Evolutionary conservation across 257 asterid species (phyloP).

Genomic region (Solanum pinnatisectum): DNA sequence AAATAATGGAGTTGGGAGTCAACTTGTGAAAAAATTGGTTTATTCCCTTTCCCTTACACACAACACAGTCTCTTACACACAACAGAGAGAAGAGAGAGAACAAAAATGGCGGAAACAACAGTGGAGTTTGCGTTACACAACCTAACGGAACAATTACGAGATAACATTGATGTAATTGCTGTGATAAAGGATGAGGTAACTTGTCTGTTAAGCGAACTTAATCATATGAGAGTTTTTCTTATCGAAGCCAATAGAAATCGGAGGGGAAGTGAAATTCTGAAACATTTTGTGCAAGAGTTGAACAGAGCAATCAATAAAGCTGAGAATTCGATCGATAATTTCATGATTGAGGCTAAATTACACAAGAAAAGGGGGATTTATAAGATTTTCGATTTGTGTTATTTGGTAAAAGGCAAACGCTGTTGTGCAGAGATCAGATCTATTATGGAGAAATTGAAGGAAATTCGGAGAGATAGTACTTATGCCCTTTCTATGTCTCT

Average conservation of each 20-base stretch:
- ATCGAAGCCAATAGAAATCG: neutral
- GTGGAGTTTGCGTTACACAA: neutral
- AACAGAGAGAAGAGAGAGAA: neutral
- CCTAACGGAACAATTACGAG: conserved; percentile 9
- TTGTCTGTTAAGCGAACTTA: neutral
- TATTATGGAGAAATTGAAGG: neutral
- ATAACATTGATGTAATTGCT: neutral
- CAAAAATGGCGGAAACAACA: neutral
- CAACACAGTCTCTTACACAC: too few relatives aligned
- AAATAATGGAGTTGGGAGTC: neutral
- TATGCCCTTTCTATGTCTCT: neutral
- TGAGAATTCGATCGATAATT: conserved; percentile 13
- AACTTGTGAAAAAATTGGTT: neutral
- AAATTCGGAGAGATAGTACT: neutral
- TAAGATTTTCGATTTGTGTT: neutral
- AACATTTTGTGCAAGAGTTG: neutral
- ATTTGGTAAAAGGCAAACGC: neutral
- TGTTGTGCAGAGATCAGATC: neutral
- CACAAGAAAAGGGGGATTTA: neutral
- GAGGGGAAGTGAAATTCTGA: neutral
- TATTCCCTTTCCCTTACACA: neutral
- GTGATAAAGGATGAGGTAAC: neutral
- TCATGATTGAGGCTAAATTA: neutral
- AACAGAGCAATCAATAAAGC: conserved; percentile 5
- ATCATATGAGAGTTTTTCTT: neutral